These are phyloP conservation scores for Alloteropsis angusta DNA, from an alignment of 202 grass and related monocot genomes.

Conservation along the genomic window DNA sequence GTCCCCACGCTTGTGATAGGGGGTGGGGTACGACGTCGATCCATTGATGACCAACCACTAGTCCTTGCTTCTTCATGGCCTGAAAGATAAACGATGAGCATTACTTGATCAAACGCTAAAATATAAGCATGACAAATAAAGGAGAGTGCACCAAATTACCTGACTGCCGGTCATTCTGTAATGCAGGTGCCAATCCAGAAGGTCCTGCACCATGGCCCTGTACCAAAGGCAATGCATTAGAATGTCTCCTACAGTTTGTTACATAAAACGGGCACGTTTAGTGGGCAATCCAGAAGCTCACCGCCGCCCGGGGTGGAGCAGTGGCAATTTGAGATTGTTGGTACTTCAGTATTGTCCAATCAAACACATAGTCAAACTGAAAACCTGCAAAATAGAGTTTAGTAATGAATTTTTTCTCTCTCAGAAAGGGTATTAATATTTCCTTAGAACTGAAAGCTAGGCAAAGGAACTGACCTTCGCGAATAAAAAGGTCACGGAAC, in stretches of 20 bases:
- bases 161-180: constrained; percentile 79
- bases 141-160: constrained; percentile 37
- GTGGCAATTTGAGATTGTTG: constrained; percentile 92
- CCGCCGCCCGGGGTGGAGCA: constrained; percentile 55
- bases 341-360: constrained; percentile 98
- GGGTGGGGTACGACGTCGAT: constrained; percentile 50
- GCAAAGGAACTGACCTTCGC: constrained; percentile 52
- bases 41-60: constrained; percentile 76
- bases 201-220: constrained; percentile 62
- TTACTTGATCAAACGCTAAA: constrained; percentile 5
- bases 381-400: constrained; percentile 58
- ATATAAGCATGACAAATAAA: not conserved
- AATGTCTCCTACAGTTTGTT: not conserved
- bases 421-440: not conserved
- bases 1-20: constrained; percentile 43
- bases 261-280: not conserved
- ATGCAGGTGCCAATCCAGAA: constrained; percentile 57
- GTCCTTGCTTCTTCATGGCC: constrained; percentile 71
- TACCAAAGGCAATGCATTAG: constrained; percentile 22
- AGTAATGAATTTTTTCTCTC: not conserved
- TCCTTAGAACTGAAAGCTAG: not conserved
- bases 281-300: constrained; percentile 24
- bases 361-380: constrained; percentile 99
- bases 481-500: constrained; percentile 93
- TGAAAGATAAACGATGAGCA: constrained; percentile 29